phyloP scores from a whole-genome alignment of 139 green algal genomes.

The Diplosphaera chodatii region DNA sequence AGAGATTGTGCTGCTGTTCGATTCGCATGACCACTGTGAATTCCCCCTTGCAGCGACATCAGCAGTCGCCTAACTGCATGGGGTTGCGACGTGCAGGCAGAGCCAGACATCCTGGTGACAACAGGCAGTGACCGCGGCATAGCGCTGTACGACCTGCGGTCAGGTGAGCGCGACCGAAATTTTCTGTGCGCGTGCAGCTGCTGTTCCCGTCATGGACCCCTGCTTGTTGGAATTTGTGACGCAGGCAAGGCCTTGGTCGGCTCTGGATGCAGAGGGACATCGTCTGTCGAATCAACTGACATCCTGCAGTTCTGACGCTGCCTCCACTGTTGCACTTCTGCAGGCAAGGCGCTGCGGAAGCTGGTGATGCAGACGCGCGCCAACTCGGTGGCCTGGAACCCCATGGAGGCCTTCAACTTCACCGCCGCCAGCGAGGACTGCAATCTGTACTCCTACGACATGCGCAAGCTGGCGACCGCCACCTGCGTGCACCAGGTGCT shows the following conservation, averaged over 20 bases:
- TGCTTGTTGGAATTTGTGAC: no score
- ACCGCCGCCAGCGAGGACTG: slow-evolving; percentile 92
- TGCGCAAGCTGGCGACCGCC: slow-evolving; percentile 80
- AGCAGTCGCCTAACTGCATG: no score
- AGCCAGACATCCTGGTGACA: slow-evolving; percentile 87
- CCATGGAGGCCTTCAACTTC: slow-evolving; percentile 98
- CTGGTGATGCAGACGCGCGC: slow-evolving; percentile 80
- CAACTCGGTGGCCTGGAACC: slow-evolving; percentile 95
- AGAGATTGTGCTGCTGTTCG: no score
- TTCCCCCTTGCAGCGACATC: no score
- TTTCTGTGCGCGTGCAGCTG: no score
- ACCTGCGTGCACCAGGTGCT: slow-evolving; percentile 88
- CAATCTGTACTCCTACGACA: slow-evolving; percentile 96
- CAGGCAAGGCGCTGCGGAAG: slow-evolving; percentile 79
- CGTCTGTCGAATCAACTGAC: no score
- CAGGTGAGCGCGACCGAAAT: background rate
- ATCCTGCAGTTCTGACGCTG: no score
- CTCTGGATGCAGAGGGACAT: no score
- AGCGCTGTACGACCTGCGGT: slow-evolving; percentile 91
- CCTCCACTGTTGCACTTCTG: no score
- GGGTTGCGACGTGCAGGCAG: slow-evolving; percentile 44
- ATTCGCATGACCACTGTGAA: no score
- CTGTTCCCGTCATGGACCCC: no score
- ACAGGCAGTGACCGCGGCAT: slow-evolving; percentile 86
- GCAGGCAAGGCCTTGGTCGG: no score